These are phyloP conservation scores for Tympanopsis confertula DNA, from an alignment of 2,329 filamentous ascomycete genomes.

Conservation along the genomic window DNA sequence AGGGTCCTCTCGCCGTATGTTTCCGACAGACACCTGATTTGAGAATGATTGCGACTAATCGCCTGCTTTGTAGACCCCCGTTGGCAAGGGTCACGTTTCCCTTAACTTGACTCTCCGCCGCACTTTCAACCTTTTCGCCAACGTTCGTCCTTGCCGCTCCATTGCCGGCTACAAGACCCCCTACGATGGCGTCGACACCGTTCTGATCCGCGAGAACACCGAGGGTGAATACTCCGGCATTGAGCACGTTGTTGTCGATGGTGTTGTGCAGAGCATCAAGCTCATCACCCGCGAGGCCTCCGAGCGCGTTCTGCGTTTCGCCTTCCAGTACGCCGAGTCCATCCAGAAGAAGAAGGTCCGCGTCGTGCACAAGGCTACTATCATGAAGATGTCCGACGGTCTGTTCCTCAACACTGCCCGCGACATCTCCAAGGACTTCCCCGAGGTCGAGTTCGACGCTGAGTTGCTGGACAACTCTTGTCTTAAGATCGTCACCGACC, in stretches of 20 bases:
- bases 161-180: slow-evolving; percentile 97
- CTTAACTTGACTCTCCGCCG: slow-evolving; percentile 96
- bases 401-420: slow-evolving; percentile 85
- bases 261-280: slow-evolving; percentile 98
- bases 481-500: slow-evolving; percentile 96
- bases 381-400: slow-evolving; percentile 99
- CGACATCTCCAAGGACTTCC: slow-evolving; percentile 88
- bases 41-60: slow-evolving; percentile 8
- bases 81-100: slow-evolving; percentile 98
- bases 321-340: slow-evolving; percentile 93
- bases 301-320: slow-evolving; percentile 90
- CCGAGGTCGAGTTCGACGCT: slow-evolving; percentile 87
- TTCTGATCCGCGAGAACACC: slow-evolving; percentile 98
- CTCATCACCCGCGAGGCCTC: slow-evolving; percentile 91
- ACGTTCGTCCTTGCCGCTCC: slow-evolving; percentile 93
- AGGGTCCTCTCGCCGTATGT: slow-evolving; percentile 88
- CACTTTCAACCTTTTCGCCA: slow-evolving; percentile 99
- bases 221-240: slow-evolving; percentile 99
- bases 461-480: slow-evolving; percentile 99
- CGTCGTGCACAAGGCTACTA: slow-evolving; percentile 98
- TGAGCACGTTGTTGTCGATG: slow-evolving; percentile 94
- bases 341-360: slow-evolving; percentile 94
- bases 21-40: too few species aligned
- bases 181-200: slow-evolving; percentile 92
- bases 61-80: slow-evolving; percentile 54